Evolutionary conservation across 140 eudicot genomes (phyloP), one percentile per base, ranked within the genome.

Genomic region (Bidens hawaiensis): DNA sequence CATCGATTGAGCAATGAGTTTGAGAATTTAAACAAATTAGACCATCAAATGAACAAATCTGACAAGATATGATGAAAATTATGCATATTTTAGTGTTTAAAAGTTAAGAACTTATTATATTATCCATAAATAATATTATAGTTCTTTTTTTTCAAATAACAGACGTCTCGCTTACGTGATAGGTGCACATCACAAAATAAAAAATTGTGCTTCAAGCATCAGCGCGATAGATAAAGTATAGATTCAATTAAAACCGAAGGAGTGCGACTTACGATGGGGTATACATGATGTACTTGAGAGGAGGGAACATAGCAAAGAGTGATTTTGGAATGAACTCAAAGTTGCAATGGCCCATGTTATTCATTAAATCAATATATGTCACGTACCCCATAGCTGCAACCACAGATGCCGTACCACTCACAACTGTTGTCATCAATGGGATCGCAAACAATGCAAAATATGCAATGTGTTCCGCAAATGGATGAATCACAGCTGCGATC

Each of bases 341-440:
- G 76, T 88, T 88, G 83, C 94, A 88, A 31, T 88, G 96, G 0
- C 96, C 96, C 89, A 88, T 64, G 31, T 84, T 82, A 85, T 84
- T 88, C 96, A 84, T 84, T 38, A 88, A 27, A 38, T 88, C 96
- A 12, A 88, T 60, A 72, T 61, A 88, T 0, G 78, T 76, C 5
- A 88, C 6, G 30, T 88, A 88, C 0, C 84, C 82, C 23, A 40
- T 3, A 3, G 82, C 0, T n/a, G 76, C 76, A 14, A 8, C 43
- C 1, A 84, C 3, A 1, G 94, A 88, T 31, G 75, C 77, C 0
- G 77, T 79, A 33, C 81, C 55, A 0, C 63, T 78, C 3, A 74
- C 0, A 6, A 56, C 28, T 1, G 70, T 47, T 5, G 87, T 54
- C 38, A 70, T 12, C 47, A 79, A 6, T 2, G 96, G 89, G 27